Evolutionary conservation across 345 rosid genomes (phyloP).

Genomic region (Sonneratia alba): DNA sequence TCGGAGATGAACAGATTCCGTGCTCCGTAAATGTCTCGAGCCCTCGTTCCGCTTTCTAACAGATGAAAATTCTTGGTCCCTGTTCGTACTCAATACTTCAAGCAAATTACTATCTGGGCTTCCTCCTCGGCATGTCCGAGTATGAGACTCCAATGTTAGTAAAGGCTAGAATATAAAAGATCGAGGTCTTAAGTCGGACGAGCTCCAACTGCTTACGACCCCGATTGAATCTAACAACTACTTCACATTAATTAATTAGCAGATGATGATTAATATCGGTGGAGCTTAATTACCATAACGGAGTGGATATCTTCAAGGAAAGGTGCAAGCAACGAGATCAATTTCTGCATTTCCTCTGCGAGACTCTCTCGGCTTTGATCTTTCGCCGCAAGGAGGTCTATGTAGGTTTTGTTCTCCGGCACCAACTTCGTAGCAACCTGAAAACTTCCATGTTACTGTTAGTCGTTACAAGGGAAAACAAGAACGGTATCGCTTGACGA

Average conservation of each 20-base stretch:
- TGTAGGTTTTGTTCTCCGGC: conserved; percentile 58
- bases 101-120: too few relatives aligned
- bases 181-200: too few relatives aligned
- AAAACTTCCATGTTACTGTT: background rate
- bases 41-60: too few relatives aligned
- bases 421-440: conserved; percentile 70
- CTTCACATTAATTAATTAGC: background rate
- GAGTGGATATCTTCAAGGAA: conserved; percentile 53
- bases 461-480: background rate
- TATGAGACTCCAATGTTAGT: too few relatives aligned
- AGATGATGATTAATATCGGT: background rate
- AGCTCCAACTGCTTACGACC: too few relatives aligned
- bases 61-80: too few relatives aligned
- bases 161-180: too few relatives aligned
- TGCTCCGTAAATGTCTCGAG: background rate
- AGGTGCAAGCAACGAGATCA: conserved; percentile 44
- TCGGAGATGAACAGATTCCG: background rate
- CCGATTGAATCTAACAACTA: too few relatives aligned
- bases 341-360: conserved; percentile 47
- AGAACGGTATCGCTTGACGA: background rate
- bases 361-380: conserved; percentile 39
- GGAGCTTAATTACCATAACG: conserved; percentile 40
- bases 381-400: conserved; percentile 40
- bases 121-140: too few relatives aligned
- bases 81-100: too few relatives aligned